A percentile compares a stretch with the other conserved stretches of the same genome.
These are phyloP conservation scores for Stygiomarasmius scandens DNA, from an alignment of 1,284 basidiomycete genomes.

Conservation along the genomic window DNA sequence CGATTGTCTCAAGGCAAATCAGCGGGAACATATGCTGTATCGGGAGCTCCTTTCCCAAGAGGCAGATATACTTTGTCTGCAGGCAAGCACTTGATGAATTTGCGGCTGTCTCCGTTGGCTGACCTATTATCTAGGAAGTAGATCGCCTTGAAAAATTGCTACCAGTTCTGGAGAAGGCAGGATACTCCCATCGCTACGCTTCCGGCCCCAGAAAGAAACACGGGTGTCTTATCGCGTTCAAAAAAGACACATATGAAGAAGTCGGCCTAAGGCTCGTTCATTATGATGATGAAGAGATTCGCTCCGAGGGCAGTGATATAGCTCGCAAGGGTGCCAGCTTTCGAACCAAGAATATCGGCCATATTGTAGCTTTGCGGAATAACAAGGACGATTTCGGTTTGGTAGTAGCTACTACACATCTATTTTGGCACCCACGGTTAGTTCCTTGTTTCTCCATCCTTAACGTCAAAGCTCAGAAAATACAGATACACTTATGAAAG, in stretches of 20 bases:
- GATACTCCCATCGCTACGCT: conserved; percentile 64
- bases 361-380: conserved; percentile 68
- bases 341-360: conserved; percentile 82
- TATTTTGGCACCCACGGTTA: conserved; percentile 93
- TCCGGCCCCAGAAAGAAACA: conserved; percentile 77
- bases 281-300: conserved; percentile 70
- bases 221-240: conserved; percentile 81
- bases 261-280: conserved; percentile 50
- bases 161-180: conserved; percentile 59
- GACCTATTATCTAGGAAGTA: conserved; percentile 60
- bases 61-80: conserved; percentile 82
- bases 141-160: conserved; percentile 69
- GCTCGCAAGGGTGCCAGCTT: conserved; percentile 64
- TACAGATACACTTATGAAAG: conserved; percentile 86
- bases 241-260: conserved; percentile 51
- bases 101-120: conserved; percentile 4
- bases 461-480: neutral
- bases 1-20: conserved; percentile 74
- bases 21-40: conserved; percentile 76
- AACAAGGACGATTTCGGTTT: conserved; percentile 49
- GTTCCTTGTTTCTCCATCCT: conserved; percentile 18
- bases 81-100: conserved; percentile 48
- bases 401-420: conserved; percentile 82
- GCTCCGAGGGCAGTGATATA: conserved; percentile 36
- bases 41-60: conserved; percentile 68